Base-by-base conservation (phyloP, 2,329 filamentous ascomycete species). In the Lachnellula suecica region DNA sequence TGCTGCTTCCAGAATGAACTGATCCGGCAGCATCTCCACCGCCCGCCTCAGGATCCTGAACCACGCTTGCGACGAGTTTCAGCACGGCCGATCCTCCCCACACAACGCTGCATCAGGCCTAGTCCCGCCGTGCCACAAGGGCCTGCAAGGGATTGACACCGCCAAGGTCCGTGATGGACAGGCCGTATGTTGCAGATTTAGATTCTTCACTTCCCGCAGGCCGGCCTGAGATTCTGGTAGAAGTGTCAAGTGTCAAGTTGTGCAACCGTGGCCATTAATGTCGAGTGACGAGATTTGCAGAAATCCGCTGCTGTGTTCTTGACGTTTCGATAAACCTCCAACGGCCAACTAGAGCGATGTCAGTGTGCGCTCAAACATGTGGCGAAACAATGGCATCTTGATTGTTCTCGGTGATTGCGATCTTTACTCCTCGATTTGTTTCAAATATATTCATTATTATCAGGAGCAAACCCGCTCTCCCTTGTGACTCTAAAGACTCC, bases 61-160 rank as follows among this genome's bases (percentile, higher is more conserved):
- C 41, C 37, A 43, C 43, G 35, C 41, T 27, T 54, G 51, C 51
- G 45, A 52, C 51, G 25, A 42, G 55, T 57, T 57, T 57, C 55
- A 57, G 29, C 43, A 47, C 41, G 44, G 34, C 24, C 35, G 35
- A 19, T 20, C 17, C n/a, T 20, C 35, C 22, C 41, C 48, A 27
- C 45, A 24, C 44, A 22, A 17, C 20, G 13, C 49, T 38, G 27
- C 29, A 49, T 52, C 37, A 17, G 46, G 51, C 23, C n/a, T 52
- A 52, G 31, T 34, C 44, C 38, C 37, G 15, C 40, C 37, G 29
- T 17, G 25, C 17, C 15, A 25, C 40, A 43, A 22, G 40, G 40
- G 20, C 40, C 42, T 24, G 47, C 44, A 48, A 41, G 50, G 54
- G 47, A 42, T 24, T 53, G 51, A 54, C 37, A 53, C 54, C 15